These are phyloP conservation scores for Mallotus nudiflorus DNA, from an alignment of 345 rosid species.

Conservation along the genomic window DNA sequence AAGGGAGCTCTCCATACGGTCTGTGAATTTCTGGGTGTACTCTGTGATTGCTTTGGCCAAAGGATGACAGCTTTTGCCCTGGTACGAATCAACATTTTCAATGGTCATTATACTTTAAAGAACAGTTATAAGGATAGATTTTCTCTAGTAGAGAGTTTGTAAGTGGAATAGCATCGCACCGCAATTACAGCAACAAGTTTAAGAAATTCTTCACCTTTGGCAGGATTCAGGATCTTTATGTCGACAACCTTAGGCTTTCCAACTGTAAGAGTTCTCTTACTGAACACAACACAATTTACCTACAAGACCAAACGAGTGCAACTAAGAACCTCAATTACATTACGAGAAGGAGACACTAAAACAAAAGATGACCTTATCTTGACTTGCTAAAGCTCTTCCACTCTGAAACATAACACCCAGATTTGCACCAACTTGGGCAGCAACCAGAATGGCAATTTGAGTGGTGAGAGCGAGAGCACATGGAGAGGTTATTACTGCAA, in stretches of 20 bases:
- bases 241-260: constrained; percentile 89
- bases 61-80: constrained; percentile 92
- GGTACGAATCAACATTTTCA: neutral
- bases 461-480: constrained; percentile 94
- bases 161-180: constrained; percentile 42
- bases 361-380: no score
- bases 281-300: constrained; percentile 90
- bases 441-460: constrained; percentile 98
- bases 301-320: constrained; percentile 17
- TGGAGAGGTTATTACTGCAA: constrained; percentile 94
- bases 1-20: constrained; percentile 61
- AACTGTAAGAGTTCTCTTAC: constrained; percentile 91
- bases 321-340: neutral
- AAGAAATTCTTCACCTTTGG: constrained; percentile 68
- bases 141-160: no score
- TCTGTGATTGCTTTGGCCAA: constrained; percentile 82
- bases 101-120: no score
- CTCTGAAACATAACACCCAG: constrained; percentile 90
- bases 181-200: constrained; percentile 83
- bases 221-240: constrained; percentile 62
- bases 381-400: constrained; percentile 90
- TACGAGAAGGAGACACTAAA: no score
- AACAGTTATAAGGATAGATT: no score
- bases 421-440: constrained; percentile 94
- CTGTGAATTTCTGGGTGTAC: constrained; percentile 71